Percentiles rank a stretch among this genome's conserved stretches.
Conservation (phyloP, 1,139 yeast species). For the Chernovozyma aurita region DNA sequence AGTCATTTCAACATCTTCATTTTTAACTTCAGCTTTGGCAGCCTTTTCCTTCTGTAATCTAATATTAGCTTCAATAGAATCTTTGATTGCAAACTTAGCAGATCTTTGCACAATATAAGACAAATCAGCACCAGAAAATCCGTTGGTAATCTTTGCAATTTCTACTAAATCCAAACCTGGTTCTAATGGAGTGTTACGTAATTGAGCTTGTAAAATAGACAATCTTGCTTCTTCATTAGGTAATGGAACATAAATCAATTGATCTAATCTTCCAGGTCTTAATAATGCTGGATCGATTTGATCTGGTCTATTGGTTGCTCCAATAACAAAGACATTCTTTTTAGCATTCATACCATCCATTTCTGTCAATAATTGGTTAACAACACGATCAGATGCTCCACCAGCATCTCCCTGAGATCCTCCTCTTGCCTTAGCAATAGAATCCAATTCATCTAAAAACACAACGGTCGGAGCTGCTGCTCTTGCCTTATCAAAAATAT, state of each 20-base stretch:
- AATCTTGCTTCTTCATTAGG: constrained; percentile 95
- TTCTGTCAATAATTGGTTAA: constrained; percentile 94
- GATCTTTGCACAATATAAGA: constrained; percentile 96
- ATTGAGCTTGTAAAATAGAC: constrained; percentile 90
- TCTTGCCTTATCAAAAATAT: constrained; percentile 95
- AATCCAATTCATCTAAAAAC: constrained; percentile 94
- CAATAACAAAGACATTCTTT: constrained; percentile 96
- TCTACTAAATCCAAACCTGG: constrained; percentile 88
- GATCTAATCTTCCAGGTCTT: constrained; percentile 99
- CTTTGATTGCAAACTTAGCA: constrained; percentile 98
- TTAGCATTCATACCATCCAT: constrained; percentile 99
- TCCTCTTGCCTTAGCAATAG: constrained; percentile 97
- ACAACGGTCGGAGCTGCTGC: constrained; percentile 99
- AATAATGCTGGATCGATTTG: constrained; percentile 97
- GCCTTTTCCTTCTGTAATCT: constrained; percentile 51
- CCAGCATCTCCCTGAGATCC: constrained; percentile 92
- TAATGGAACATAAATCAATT: constrained; percentile 94
- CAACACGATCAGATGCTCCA: constrained; percentile 98
- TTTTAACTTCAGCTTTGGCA: constrained; percentile 22
- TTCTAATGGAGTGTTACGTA: constrained; percentile 97
- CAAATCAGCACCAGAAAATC: constrained; percentile 99
- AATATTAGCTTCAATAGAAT: constrained; percentile 84
- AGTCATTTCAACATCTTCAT: constrained; percentile 61
- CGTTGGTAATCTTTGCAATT: constrained; percentile 89
- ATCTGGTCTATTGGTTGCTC: constrained; percentile 99